Conservation (phyloP, 768 basidiomycete species). For the Xerocomellus amylosporus region DNA sequence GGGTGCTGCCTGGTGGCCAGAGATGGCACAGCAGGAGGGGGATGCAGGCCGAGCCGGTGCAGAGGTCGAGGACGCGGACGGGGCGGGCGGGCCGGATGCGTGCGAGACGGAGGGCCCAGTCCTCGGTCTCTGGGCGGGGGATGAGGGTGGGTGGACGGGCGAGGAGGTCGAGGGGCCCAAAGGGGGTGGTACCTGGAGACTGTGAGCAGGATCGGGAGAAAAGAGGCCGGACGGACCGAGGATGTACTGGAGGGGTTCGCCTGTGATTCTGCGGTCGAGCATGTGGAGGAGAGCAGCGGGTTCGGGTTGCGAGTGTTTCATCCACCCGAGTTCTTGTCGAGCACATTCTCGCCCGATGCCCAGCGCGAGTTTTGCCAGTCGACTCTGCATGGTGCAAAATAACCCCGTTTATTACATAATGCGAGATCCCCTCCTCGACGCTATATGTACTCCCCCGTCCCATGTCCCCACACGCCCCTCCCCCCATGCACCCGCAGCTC, state of each 20-base stretch:
- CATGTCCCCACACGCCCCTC: slow-evolving; percentile 6
- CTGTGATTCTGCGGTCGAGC: slow-evolving; percentile 56
- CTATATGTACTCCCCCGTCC: slow-evolving; percentile 8
- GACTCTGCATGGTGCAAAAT: slow-evolving; percentile 11
- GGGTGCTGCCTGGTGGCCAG: slow-evolving; percentile 52
- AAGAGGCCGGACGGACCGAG: slow-evolving; percentile 61
- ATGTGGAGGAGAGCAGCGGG: slow-evolving; percentile 31
- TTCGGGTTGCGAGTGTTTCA: slow-evolving; percentile 29
- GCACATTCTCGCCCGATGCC: slow-evolving; percentile 37
- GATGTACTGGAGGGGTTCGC: slow-evolving; percentile 90
- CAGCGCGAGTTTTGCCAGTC: slow-evolving; percentile 31
- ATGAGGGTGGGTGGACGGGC: slow-evolving; percentile 82
- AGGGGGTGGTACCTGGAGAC: slow-evolving; percentile 69
- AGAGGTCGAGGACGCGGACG: slow-evolving; percentile 73
- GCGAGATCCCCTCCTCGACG: slow-evolving; percentile 13
- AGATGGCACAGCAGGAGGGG: slow-evolving; percentile 77
- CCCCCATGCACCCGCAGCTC: background rate
- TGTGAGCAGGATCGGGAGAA: background rate
- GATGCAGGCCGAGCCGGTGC: slow-evolving; percentile 92
- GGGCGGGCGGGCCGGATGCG: slow-evolving; percentile 34
- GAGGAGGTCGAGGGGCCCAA: slow-evolving; percentile 77
- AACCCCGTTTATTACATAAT: slow-evolving; percentile 21
- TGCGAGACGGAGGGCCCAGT: slow-evolving; percentile 69
- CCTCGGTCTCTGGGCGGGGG: slow-evolving; percentile 92
- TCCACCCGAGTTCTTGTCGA: slow-evolving; percentile 48